phyloP scores from a whole-genome alignment of 306 rosid genomes.

The Sphenostylis stenocarpa region DNA sequence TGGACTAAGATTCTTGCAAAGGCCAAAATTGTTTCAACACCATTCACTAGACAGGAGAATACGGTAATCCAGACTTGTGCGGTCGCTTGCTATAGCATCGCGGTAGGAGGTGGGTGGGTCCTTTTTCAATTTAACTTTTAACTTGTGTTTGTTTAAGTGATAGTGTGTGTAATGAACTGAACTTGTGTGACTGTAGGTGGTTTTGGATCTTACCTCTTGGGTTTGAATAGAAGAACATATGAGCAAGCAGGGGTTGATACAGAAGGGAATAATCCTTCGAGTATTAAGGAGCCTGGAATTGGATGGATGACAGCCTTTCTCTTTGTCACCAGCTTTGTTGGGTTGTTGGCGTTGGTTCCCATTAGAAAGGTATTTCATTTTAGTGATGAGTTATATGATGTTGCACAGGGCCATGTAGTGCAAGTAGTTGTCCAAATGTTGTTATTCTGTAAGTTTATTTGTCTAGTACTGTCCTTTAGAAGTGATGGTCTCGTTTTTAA shows the following conservation, averaged over 20 bases:
- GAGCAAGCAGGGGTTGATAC: constrained; percentile 86
- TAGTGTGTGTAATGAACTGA: neutral
- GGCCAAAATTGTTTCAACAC: constrained; percentile 75
- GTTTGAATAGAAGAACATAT: constrained; percentile 71
- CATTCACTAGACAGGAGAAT: constrained; percentile 93
- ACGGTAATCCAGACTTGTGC: constrained; percentile 96
- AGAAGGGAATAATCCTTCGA: constrained; percentile 72
- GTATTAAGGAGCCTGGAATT: constrained; percentile 82
- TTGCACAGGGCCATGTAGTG: neutral
- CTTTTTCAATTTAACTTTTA: neutral
- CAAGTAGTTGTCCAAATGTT: neutral
- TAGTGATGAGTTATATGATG: neutral
- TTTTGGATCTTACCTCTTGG: constrained; percentile 94
- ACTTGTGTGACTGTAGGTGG: constrained; percentile 66
- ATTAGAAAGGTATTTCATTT: constrained; percentile 70
- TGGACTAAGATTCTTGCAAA: constrained; percentile 81
- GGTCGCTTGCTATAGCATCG: constrained; percentile 92
- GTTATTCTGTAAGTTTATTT: neutral
- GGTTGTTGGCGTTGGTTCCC: constrained; percentile 90
- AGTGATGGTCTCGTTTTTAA: neutral
- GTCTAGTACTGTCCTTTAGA: neutral
- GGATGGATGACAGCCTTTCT: constrained; percentile 97
- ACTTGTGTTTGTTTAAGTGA: neutral
- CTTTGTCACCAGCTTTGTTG: constrained; percentile 89
- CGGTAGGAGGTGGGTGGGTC: constrained; percentile 77